A percentile compares a stretch with the other conserved stretches of the same genome.
phyloP scores from a whole-genome alignment of 2,329 filamentous ascomycete genomes.

The Polychaeton citri region DNA sequence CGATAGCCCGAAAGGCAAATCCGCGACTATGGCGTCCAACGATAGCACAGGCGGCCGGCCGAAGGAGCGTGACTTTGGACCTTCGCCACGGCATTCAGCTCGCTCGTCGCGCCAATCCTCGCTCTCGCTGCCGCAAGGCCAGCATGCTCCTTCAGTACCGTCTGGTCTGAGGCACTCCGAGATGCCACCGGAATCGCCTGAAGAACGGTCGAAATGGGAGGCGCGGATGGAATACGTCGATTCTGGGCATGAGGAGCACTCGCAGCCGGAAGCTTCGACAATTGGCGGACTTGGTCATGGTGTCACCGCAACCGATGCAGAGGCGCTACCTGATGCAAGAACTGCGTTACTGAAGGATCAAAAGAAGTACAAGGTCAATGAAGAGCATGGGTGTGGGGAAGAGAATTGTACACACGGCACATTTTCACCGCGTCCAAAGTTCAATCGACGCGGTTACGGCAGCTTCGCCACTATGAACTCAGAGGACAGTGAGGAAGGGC shows the following conservation, averaged over 20 bases:
- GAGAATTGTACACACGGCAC: constrained; percentile 57
- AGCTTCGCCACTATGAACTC: constrained; percentile 20
- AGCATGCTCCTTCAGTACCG: constrained; percentile 17
- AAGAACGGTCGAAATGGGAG: no score
- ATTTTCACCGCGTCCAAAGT: constrained; percentile 55
- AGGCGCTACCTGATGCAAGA: constrained; percentile 19
- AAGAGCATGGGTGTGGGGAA: constrained; percentile 15
- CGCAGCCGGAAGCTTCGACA: no score
- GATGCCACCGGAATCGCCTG: constrained; percentile 30
- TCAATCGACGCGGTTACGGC: constrained; percentile 35
- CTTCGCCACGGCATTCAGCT: background rate
- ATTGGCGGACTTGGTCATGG: no score
- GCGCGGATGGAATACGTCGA: no score
- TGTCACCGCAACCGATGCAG: no score
- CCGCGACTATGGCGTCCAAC: no score
- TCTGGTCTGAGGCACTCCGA: constrained; percentile 27
- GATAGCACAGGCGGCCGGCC: no score
- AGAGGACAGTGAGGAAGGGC: constrained; percentile 19
- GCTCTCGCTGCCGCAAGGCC: background rate
- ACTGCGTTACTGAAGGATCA: constrained; percentile 26
- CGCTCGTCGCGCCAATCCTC: background rate
- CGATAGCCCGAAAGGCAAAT: no score
- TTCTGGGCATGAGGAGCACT: no score
- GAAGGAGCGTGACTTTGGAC: background rate
- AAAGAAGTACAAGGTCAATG: constrained; percentile 9